Base-by-base conservation (phyloP, 805 yeast species). In the Wickerhamomyces strasburgensis region DNA sequence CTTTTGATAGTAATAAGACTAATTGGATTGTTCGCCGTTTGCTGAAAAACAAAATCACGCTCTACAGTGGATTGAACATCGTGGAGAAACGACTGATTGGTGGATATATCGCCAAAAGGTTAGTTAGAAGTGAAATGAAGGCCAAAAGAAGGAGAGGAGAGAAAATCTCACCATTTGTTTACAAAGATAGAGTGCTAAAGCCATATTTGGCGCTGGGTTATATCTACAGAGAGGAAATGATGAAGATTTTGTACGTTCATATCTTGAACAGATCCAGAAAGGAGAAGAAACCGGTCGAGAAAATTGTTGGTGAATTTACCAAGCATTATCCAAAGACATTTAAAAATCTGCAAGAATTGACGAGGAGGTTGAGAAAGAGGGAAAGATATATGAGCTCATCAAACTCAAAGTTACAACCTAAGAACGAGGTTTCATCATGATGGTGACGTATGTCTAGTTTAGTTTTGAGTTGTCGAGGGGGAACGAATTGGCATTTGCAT, bases 41-140 rank as follows among this genome's bases (percentile, higher is more conserved):
- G 38, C 38, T 62, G 8, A 40, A 43, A 11, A 50, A 58, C 28
- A 30, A 42, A 5, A 27, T 44, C 5, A 62, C 66, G 0, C 47
- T 65, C 14, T 52, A 54, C 14, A 29, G 41, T 16, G 67, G 60
- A 3, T 21, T 65, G 35, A 40, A 43, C 6, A 36, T 58, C 10
- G 50, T 57, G 15, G 60, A 66, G 34, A 46, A 46, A 6, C 57
- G 46, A 23, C 42, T 65, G n/a, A 58, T 65, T 33, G 65, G 64
- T 39, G 71, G 71, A 6, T 57, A 43, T 31, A 58, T 44, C 50
- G 47, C 59, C 41, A 37, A 37, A 24, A 27, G 31, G 5, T 14
- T 41, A 6, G 25, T 38, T 8, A 32, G 37, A 14, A 6, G 27
- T 2, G 37, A 42, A 13, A 40, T 34, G 19, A 36, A 48, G 4